phyloP scores from a whole-genome alignment of 805 yeast species.

The Scheffersomyces amazonensis region DNA sequence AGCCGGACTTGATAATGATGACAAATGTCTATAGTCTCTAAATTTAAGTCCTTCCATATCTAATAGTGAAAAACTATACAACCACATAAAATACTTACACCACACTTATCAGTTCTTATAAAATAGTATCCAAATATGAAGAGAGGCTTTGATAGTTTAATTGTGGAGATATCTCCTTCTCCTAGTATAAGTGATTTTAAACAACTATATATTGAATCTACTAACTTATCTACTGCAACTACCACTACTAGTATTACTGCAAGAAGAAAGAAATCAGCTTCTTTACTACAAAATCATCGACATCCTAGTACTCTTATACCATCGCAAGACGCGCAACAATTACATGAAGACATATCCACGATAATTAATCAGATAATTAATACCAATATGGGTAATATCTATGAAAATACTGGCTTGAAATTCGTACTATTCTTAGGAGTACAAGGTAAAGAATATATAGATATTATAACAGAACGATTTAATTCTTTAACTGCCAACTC shows the following conservation, averaged over 20 bases:
- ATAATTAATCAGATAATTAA: background rate
- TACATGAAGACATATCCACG: background rate
- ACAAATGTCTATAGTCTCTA: too few species aligned
- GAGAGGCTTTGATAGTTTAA: background rate
- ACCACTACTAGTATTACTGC: background rate
- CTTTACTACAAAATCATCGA: background rate
- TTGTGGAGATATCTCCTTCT: background rate
- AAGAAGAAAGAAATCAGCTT: background rate
- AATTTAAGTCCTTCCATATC: too few species aligned
- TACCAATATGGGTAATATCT: background rate
- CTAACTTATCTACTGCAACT: background rate
- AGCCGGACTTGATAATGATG: too few species aligned
- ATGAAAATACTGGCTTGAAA: conserved; percentile 3
- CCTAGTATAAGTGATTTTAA: background rate
- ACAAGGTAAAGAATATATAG: conserved; percentile 29
- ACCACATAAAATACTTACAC: too few species aligned
- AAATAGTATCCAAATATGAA: too few species aligned
- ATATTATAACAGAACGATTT: background rate
- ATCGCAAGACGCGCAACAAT: background rate
- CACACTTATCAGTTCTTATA: too few species aligned
- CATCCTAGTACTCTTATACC: background rate
- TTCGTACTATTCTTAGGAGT: conserved; percentile 27
- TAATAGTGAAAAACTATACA: too few species aligned
- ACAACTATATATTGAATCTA: background rate
- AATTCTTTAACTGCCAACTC: background rate